phyloP scores from a whole-genome alignment of 345 rosid species.

The Clarkia xantiana region DNA sequence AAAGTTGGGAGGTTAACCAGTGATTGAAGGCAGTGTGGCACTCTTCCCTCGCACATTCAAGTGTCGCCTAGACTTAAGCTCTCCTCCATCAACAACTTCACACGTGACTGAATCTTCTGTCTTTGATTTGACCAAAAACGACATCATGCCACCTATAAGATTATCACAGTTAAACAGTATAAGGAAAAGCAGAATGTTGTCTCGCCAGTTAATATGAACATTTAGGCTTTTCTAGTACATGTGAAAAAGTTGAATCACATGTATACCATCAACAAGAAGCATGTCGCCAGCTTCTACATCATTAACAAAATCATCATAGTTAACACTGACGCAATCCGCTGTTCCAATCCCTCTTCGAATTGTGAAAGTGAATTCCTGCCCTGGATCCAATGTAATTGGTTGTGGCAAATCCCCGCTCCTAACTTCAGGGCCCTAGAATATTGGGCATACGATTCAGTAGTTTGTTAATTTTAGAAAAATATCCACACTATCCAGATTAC shows the following conservation, averaged over 20 bases:
- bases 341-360: conserved; percentile 81
- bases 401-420: conserved; percentile 99
- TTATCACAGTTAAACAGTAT: not conserved
- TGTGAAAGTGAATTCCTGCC: conserved; percentile 95
- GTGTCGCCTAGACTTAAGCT: conserved; percentile 95
- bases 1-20: conserved; percentile 30
- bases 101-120: conserved; percentile 89
- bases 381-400: conserved; percentile 48
- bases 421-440: conserved; percentile 82
- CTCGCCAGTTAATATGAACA: not conserved
- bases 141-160: conserved; percentile 94
- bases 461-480: not conserved
- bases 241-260: not conserved
- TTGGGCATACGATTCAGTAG: not conserved
- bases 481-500: too few species aligned
- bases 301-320: conserved; percentile 90
- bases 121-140: conserved; percentile 74
- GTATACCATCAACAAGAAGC: conserved; percentile 97
- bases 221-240: not conserved
- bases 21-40: conserved; percentile 92
- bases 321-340: conserved; percentile 78
- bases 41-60: conserved; percentile 95
- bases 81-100: conserved; percentile 97
- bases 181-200: not conserved
- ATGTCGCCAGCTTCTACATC: conserved; percentile 92